Conservation (phyloP, 805 yeast genomes). For the Lipomyces sp. region DNA sequence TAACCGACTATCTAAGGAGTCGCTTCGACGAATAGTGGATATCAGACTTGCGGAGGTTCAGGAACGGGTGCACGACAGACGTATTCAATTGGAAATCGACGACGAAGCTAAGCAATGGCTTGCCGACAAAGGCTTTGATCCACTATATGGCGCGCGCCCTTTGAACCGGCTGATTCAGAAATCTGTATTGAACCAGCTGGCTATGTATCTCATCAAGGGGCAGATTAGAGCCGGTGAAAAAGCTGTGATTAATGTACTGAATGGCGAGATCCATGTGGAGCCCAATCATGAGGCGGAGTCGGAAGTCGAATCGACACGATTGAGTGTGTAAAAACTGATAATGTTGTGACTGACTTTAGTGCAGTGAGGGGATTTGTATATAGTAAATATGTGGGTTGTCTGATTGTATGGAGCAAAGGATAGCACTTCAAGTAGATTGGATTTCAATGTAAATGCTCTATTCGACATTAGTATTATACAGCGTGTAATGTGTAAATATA, state of each 20-base stretch:
- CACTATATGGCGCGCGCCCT: constrained; percentile 94
- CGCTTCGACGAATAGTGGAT: constrained; percentile 80
- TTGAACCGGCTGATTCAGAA: constrained; percentile 87
- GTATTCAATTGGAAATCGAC: constrained; percentile 63
- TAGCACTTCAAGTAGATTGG: not conserved
- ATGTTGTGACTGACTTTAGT: not conserved
- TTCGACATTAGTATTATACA: constrained; percentile 1
- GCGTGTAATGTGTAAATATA: not conserved
- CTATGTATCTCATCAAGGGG: constrained; percentile 77
- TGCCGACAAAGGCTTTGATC: constrained; percentile 86
- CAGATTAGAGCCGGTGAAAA: constrained; percentile 65
- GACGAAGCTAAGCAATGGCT: constrained; percentile 77
- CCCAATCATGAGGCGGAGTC: constrained; percentile 50
- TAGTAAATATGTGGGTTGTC: not conserved
- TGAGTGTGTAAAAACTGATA: not conserved
- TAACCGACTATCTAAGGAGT: constrained; percentile 80
- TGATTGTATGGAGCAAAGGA: not conserved
- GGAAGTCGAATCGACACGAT: not conserved
- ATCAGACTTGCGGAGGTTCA: constrained; percentile 82
- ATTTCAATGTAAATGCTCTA: not conserved
- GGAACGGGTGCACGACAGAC: constrained; percentile 74
- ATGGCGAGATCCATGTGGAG: constrained; percentile 52
- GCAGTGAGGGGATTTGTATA: constrained; percentile 5
- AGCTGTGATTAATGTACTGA: constrained; percentile 56
- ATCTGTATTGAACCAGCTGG: constrained; percentile 84